Percentiles rank a stretch among this genome's conserved stretches.
phyloP scores from a whole-genome alignment of 2,329 filamentous ascomycete species.

The Ustulina deusta region DNA sequence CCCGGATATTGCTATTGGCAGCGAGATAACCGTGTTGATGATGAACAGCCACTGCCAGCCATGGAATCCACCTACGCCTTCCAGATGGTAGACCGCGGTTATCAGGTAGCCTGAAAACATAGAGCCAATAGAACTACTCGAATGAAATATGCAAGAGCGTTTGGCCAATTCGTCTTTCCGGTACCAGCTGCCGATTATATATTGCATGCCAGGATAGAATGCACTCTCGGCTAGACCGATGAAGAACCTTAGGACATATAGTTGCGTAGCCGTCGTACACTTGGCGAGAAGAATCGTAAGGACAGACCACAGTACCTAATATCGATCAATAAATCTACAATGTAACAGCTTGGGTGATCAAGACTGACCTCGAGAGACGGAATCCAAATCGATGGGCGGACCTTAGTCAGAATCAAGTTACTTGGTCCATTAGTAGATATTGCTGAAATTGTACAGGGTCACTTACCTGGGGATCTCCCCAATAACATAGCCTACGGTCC shows the following conservation, averaged over 20 bases:
- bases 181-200: slow-evolving; percentile 55
- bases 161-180: slow-evolving; percentile 59
- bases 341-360: too few species aligned
- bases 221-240: slow-evolving; percentile 51
- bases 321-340: neutral
- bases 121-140: slow-evolving; percentile 47
- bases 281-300: slow-evolving; percentile 52
- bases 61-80: slow-evolving; percentile 59
- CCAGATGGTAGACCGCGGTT: slow-evolving; percentile 63
- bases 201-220: slow-evolving; percentile 52
- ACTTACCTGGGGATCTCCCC: slow-evolving; percentile 50
- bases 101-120: slow-evolving; percentile 66
- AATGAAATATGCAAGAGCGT: slow-evolving; percentile 56
- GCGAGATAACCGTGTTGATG: slow-evolving; percentile 65
- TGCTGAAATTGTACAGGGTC: neutral
- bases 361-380: slow-evolving; percentile 49
- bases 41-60: slow-evolving; percentile 70
- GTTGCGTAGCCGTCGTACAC: slow-evolving; percentile 50
- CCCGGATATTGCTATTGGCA: slow-evolving; percentile 63
- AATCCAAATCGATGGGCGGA: slow-evolving; percentile 55
- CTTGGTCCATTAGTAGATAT: slow-evolving; percentile 40
- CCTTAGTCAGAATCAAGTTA: slow-evolving; percentile 52
- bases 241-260: slow-evolving; percentile 54
- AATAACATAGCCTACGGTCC: slow-evolving; percentile 50
- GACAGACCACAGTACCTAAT: slow-evolving; percentile 48